Evolutionary conservation across 2,329 filamentous ascomycete species (phyloP).

Genomic region (Helminthosporium solani): DNA sequence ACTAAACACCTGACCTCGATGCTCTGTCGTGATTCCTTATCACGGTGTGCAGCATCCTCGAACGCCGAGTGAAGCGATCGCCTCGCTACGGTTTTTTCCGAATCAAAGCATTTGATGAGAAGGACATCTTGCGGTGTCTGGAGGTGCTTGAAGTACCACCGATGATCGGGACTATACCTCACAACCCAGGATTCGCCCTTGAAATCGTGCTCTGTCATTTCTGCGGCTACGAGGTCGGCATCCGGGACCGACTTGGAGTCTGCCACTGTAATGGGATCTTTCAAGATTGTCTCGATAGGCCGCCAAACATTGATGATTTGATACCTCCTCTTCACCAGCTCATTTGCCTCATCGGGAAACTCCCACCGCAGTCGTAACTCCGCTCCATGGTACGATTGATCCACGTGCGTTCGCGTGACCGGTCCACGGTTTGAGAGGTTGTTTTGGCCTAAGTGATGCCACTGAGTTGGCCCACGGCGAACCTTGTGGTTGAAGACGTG

Average conservation of each 20-base stretch:
- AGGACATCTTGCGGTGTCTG: slow-evolving; percentile 25
- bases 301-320: slow-evolving; percentile 36
- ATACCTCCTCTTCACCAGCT: slow-evolving; percentile 24
- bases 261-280: slow-evolving; percentile 31
- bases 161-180: slow-evolving; percentile 19
- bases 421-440: slow-evolving; percentile 42
- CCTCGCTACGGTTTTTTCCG: slow-evolving; percentile 16
- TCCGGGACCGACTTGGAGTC: slow-evolving; percentile 25
- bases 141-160: slow-evolving; percentile 23
- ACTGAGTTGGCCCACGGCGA: slow-evolving; percentile 42
- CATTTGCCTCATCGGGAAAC: slow-evolving; percentile 20
- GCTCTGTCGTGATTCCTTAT: slow-evolving; percentile 19
- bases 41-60: slow-evolving; percentile 18
- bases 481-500: slow-evolving; percentile 65
- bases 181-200: slow-evolving; percentile 25
- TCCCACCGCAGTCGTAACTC: slow-evolving; percentile 20
- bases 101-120: slow-evolving; percentile 31
- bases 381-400: slow-evolving; percentile 35
- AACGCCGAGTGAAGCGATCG: slow-evolving; percentile 27
- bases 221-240: slow-evolving; percentile 21
- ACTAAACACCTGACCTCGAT: slow-evolving; percentile 30
- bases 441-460: slow-evolving; percentile 29
- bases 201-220: slow-evolving; percentile 23
- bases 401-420: slow-evolving; percentile 56
- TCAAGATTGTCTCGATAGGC: slow-evolving; percentile 26